phyloP scores from a whole-genome alignment of 2,329 filamentous ascomycete genomes.

The Fusarium sp. region DNA sequence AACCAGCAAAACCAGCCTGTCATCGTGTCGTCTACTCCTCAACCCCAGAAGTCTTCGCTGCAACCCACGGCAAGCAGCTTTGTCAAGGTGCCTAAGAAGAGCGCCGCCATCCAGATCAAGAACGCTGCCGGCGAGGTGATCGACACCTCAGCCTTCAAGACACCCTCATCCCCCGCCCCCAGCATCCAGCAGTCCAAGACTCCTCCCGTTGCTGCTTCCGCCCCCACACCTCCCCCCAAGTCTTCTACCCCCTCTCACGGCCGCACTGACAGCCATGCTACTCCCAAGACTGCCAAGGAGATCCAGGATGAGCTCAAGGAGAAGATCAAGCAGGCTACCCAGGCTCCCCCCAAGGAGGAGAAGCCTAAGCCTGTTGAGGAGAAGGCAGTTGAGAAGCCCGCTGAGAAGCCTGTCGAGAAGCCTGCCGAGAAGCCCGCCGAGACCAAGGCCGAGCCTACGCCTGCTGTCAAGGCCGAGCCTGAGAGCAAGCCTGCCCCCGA shows the following conservation, averaged over 20 bases:
- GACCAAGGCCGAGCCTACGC: neutral
- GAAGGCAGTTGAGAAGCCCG: constrained; percentile 2
- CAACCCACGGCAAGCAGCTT: constrained; percentile 61
- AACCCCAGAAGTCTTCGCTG: constrained; percentile 71
- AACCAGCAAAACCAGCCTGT: constrained; percentile 69
- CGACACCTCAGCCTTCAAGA: constrained; percentile 72
- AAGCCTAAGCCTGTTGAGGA: constrained; percentile 41
- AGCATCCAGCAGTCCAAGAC: constrained; percentile 70
- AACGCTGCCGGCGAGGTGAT: constrained; percentile 83
- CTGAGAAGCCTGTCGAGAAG: constrained; percentile 51
- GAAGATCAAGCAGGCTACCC: constrained; percentile 75
- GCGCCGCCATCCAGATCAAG: constrained; percentile 85
- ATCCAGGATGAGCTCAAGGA: constrained; percentile 86
- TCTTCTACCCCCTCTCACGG: constrained; percentile 75
- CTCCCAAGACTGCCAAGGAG: constrained; percentile 81
- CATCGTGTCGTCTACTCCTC: constrained; percentile 70
- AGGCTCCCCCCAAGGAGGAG: constrained; percentile 49
- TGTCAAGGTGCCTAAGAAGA: constrained; percentile 69
- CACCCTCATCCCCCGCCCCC: constrained; percentile 68
- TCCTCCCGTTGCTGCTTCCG: constrained; percentile 78
- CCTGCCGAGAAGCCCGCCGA: constrained; percentile 16
- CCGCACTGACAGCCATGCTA: constrained; percentile 76
- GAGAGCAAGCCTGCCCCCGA: constrained; percentile 45
- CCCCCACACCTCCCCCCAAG: constrained; percentile 84
- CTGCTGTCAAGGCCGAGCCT: constrained; percentile 25